Base-by-base conservation (phyloP, 73 alveolate species). In the Paramecium tetraurelia region DNA sequence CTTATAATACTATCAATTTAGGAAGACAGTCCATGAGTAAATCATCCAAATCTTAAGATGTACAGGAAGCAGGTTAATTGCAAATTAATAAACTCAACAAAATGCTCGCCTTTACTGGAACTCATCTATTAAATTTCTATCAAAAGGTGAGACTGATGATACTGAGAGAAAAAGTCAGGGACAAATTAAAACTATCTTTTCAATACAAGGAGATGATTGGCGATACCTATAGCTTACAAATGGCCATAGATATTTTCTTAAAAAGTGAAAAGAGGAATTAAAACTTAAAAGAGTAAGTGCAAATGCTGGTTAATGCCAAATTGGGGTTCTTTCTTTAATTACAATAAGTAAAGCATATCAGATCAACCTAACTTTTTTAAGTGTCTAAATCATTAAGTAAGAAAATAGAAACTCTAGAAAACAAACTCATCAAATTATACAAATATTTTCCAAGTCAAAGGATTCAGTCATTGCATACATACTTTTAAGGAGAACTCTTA, bases 401-500 rank as follows among this genome's bases (percentile, higher is more conserved):
- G 57, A 35, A 10, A 72, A 35, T 35, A n/a, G 53, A 35, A 16
- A 35, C 8, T 2, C 16, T 72, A 12, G 86, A 72, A 72, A 16
- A 31, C 3, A 72, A 72, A 18, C 35, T 72, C 14, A 43, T 43
- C 16, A 31, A 35, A 72, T 35, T 31, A 72, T 72, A 33, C 10
- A 22, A 72, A 38, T 72, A 33, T 7, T 80, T 80, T 44, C 90
- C 90, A 80, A 80, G 90, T 80, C 75, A 44, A 24, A 80, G 57
- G 18, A 40, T 80, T 4, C 24, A 80, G 22, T 80, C 90, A 40
- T 24, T 44, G 16, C 18, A 20, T 16, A 41, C 46, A 2, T 80
- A 24, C 14, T 80, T 24, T 48, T 80, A 80, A 24, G 44, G 76
- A 7, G 90, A 80, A 80, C 31, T 80, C 24, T 5, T 80, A 18